phyloP scores from a whole-genome alignment of 352 stramenopile species.

The Stephanocyclus meneghinianus region DNA sequence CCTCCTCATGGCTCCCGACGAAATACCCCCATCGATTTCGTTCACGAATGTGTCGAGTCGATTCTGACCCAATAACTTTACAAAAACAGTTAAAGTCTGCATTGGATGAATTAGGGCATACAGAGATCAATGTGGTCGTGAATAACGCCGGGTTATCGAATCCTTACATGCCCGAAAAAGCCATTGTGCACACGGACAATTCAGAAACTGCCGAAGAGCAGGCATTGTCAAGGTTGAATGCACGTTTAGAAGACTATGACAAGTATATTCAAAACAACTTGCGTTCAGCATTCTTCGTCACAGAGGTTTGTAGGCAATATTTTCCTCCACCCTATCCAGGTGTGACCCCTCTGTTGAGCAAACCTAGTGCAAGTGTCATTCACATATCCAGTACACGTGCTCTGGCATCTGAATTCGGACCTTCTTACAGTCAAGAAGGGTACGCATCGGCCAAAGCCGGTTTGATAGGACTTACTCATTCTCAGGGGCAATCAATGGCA shows the following conservation, averaged over 20 bases:
- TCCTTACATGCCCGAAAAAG: slow-evolving; percentile 20
- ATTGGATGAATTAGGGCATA: slow-evolving; percentile 22
- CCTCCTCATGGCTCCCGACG: slow-evolving; percentile 11
- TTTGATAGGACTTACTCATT: slow-evolving; percentile 27
- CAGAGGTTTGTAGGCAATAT: slow-evolving; percentile 22
- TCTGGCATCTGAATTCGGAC: slow-evolving; percentile 13
- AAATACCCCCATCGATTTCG: slow-evolving; percentile 8
- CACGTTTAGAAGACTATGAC: slow-evolving; percentile 17
- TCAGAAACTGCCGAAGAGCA: not conserved
- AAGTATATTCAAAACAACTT: slow-evolving; percentile 17
- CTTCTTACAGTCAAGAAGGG: slow-evolving; percentile 8
- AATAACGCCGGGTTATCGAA: slow-evolving; percentile 22
- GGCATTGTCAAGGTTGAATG: not conserved
- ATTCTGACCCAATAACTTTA: slow-evolving; percentile 11
- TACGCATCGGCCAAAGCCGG: slow-evolving; percentile 25
- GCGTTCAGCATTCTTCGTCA: slow-evolving; percentile 21
- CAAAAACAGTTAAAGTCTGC: slow-evolving; percentile 8
- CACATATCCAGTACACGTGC: slow-evolving; percentile 23
- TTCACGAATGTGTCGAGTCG: slow-evolving; percentile 21
- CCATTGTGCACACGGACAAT: not conserved
- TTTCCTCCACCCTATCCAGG: slow-evolving; percentile 9
- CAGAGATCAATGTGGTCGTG: slow-evolving; percentile 13
- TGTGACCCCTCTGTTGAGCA: not conserved
- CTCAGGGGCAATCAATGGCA: slow-evolving; percentile 21
- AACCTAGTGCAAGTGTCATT: slow-evolving; percentile 14